Evolutionary conservation across 108 stramenopile species (phyloP), one percentile per base, ranked within the genome.

Genomic region (Nannochloropsis salina): DNA sequence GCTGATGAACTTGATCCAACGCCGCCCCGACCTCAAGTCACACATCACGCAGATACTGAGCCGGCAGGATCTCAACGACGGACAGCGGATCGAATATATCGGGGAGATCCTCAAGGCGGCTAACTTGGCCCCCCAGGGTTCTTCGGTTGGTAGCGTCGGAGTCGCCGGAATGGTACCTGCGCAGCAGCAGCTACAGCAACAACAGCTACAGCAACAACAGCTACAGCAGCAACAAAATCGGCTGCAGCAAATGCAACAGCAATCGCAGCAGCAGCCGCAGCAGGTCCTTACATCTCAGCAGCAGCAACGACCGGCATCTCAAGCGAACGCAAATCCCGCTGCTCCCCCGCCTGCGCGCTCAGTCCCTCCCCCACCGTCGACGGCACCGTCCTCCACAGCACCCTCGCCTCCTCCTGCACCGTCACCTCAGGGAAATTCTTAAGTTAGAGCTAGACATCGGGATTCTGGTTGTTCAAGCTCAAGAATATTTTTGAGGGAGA

Each of bases 111-210:
- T 74, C 61, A 74, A 74, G 61, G 61, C 61, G 2, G 61, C 61
- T 74, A 74, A 74, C 61, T 74, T 74, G 61, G 61, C 61, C 20
- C 61, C 61, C 15, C 61, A 74, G 61, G 61, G 61, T n/a, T 15
- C 20, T 12, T 10, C 47, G 15, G 61, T 15, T 74, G 61, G 15
- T n/a, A n/a, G 61, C 3, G 61, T 15, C 20, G 61, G 6, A 2
- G 61, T 15, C 15, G 61, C 61, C 20, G 61, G 61, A n/a, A 74
- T 74, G 61, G 61, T n/a, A 1, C 47, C 61, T 74, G 20, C 15
- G 61, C 61, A 74, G 61, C 61, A 74, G 61, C 61, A 74, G 61
- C 61, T n/a, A 8, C 61, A 74, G 61, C 61, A 74, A n/a, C 61
- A 74, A n/a, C 61, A 74, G 61, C 61, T 20, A n/a, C 61, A 74